These are phyloP conservation scores for Zizania palustris DNA, from an alignment of 202 grass and related monocot genomes.

Conservation along the genomic window DNA sequence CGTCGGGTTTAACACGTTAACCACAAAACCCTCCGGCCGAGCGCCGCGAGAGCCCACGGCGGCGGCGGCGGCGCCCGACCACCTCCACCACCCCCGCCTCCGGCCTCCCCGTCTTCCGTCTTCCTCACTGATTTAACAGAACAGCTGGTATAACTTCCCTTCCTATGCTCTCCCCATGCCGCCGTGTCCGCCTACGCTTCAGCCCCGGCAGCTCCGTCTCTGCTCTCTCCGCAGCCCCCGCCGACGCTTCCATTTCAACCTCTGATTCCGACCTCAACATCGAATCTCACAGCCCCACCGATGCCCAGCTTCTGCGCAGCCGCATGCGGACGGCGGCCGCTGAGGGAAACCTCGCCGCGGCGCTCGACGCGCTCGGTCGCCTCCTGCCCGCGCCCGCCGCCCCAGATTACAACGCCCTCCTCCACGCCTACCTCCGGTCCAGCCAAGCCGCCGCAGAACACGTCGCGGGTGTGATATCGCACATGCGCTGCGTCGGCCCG, in stretches of 20 bases:
- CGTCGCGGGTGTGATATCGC: conserved; percentile 13
- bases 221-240: neutral
- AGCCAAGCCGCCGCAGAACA: neutral
- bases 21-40: neutral
- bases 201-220: neutral
- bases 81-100: neutral
- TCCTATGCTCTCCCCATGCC: conserved; percentile 9
- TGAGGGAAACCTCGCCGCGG: conserved; percentile 28
- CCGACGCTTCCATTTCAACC: neutral
- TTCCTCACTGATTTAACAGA: neutral
- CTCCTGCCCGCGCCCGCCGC: conserved; percentile 19
- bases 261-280: neutral
- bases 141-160: neutral
- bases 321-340: conserved; percentile 40
- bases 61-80: neutral
- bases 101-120: neutral
- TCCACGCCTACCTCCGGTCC: conserved; percentile 39
- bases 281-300: neutral
- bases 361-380: conserved; percentile 19
- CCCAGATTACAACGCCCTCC: conserved; percentile 41
- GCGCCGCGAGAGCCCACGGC: neutral
- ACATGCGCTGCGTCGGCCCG: conserved; percentile 37
- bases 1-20: neutral
- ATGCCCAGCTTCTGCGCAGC: neutral
- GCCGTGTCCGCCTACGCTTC: neutral